Conservation (phyloP, 306 rosid species). For the Vachellia collinsii region DNA sequence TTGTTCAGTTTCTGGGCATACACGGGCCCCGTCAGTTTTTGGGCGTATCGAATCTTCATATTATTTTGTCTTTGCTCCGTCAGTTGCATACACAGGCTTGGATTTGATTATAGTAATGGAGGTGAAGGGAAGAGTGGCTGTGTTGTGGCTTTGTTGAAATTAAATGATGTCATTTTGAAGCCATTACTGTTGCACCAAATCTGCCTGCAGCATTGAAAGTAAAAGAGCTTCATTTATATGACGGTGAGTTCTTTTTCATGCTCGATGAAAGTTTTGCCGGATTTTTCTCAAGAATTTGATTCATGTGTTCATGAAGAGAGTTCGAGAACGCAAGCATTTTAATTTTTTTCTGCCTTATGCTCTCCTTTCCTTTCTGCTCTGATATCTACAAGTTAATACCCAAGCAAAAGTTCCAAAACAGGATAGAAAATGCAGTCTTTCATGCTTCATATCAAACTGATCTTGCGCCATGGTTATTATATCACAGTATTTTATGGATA, state of each 20-base stretch:
- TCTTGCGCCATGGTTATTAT: too few relatives aligned
- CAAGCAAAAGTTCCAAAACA: not conserved
- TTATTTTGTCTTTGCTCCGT: too few relatives aligned
- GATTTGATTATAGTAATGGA: too few relatives aligned
- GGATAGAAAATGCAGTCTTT: not conserved
- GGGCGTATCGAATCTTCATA: too few relatives aligned
- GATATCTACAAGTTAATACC: not conserved
- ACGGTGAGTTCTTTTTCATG: slow-evolving; percentile 59
- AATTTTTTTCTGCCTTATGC: not conserved
- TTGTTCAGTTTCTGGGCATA: too few relatives aligned
- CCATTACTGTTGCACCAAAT: too few relatives aligned
- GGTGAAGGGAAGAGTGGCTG: too few relatives aligned
- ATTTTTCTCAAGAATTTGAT: not conserved
- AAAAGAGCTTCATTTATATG: slow-evolving; percentile 58
- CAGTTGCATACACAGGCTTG: too few relatives aligned
- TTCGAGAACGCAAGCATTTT: not conserved
- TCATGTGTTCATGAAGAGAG: not conserved
- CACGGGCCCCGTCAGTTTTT: too few relatives aligned
- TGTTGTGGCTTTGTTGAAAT: too few relatives aligned
- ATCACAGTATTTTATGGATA: not conserved
- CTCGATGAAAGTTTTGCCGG: slow-evolving; percentile 47
- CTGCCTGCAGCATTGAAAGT: too few relatives aligned
- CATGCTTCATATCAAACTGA: not conserved
- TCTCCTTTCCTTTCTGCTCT: not conserved
- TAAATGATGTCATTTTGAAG: too few relatives aligned